These are phyloP conservation scores for Puccinia horiana DNA, from an alignment of 1,284 basidiomycete genomes.

Conservation along the genomic window DNA sequence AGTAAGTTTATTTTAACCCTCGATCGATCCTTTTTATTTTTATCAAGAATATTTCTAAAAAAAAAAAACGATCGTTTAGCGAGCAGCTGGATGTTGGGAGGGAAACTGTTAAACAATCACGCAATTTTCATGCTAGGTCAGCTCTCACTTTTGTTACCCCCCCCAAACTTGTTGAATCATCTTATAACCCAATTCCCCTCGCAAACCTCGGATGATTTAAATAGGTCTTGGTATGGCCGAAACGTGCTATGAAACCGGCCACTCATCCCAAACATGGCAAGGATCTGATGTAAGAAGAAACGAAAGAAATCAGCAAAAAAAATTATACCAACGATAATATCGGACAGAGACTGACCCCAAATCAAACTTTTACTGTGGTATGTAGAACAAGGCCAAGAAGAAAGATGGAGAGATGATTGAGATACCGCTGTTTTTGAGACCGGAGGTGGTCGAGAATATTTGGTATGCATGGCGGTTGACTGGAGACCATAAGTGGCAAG, in stretches of 20 bases:
- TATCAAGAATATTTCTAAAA: background rate
- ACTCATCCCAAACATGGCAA: background rate
- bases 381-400: background rate
- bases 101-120: constrained; percentile 29
- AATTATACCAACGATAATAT: background rate
- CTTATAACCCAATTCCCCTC: background rate
- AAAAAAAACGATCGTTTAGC: constrained; percentile 6
- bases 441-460: constrained; percentile 69
- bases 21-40: background rate
- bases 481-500: constrained; percentile 67
- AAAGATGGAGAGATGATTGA: background rate
- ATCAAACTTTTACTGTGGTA: background rate
- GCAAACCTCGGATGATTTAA: too few species aligned
- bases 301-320: too few species aligned
- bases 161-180: background rate
- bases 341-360: background rate
- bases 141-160: background rate
- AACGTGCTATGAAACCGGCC: constrained; percentile 34
- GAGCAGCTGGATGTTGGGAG: constrained; percentile 47
- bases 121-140: constrained; percentile 29
- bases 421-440: background rate
- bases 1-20: constrained; percentile 9
- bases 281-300: constrained; percentile 34
- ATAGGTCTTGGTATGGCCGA: constrained; percentile 40
- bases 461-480: constrained; percentile 73